Base-by-base conservation (phyloP, 306 rosid species). In the Dalbergia cultrata region DNA sequence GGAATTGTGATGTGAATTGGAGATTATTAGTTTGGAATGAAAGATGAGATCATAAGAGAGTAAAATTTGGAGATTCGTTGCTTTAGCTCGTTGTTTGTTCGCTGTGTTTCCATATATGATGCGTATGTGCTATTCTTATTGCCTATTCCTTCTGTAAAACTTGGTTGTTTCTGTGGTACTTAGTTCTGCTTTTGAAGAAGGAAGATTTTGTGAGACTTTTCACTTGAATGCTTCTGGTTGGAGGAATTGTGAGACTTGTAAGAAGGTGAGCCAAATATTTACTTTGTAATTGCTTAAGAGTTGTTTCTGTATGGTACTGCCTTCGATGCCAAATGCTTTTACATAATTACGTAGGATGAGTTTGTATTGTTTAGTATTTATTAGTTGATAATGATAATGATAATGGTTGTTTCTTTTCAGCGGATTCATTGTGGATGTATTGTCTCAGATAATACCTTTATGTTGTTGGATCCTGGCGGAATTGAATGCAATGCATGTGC, bases 341-440 rank as follows among this genome's bases (percentile, higher is more conserved):
- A 18, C 50, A n/a, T 44, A 60, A 9, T 6, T 39, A 50, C 53
- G 26, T 12, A 13, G 43, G 54, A 61, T 13, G 68, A 43, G 61
- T 84, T 35, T 54, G 62, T 74, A 19, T 76, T 77, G 45, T 82
- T n/a, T 63, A 43, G 59, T 57, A 53, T 70, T 56, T 26, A 26
- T 26, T 26, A 26, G 31, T 26, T 26, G 31, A 26, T 26, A 26
- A 26, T 26, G 31, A 26, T 26, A 26, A 26, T 81, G 47, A 74
- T 75, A 61, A 65, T 34, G 75, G 78, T 22, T 81, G 80, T 80
- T 82, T 72, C 76, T 83, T 84, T 88, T 88, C 97, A 96, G 99
- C 88, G 89, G 77, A 91, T 92, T 87, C 99, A 96, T 80, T 96
- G 99, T 71, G 99, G 99, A 67, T 96, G 99, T 70, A 93, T 96